Percentiles rank a stretch among this genome's conserved stretches.
Conservation (phyloP, 345 rosid genomes). For the Isatis tinctoria region DNA sequence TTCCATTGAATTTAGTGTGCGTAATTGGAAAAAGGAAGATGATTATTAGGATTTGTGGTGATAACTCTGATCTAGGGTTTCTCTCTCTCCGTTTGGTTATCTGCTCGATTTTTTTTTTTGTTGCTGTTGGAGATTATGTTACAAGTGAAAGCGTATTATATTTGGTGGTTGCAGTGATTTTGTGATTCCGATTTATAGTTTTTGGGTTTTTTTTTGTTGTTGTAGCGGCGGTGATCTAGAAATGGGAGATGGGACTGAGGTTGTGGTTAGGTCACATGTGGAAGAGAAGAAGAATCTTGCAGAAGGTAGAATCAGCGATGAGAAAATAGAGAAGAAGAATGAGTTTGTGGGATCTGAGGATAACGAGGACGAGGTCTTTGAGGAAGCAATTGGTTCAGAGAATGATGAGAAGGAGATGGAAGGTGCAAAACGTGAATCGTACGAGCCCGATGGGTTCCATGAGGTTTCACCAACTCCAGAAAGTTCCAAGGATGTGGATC, state of each 20-base stretch:
- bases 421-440: constrained; percentile 21
- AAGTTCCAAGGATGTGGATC: constrained; percentile 31
- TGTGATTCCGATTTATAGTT: neutral
- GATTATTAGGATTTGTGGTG: neutral
- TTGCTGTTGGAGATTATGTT: neutral
- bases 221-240: constrained; percentile 24
- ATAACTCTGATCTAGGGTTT: constrained; percentile 32
- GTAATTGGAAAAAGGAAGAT: neutral
- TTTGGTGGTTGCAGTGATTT: neutral
- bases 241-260: constrained; percentile 59
- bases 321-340: no score
- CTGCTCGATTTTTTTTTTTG: neutral
- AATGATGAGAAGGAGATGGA: constrained; percentile 21
- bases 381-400: constrained; percentile 59
- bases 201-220: neutral
- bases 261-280: constrained; percentile 29
- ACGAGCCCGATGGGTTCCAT: neutral
- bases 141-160: neutral
- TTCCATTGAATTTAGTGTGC: neutral
- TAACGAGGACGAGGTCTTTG: constrained; percentile 64
- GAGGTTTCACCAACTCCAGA: constrained; percentile 19
- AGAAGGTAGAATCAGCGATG: constrained; percentile 28
- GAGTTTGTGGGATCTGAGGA: constrained; percentile 32
- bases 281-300: constrained; percentile 33
- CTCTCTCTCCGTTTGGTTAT: neutral